phyloP scores from a whole-genome alignment of 208 protist genomes.

The Naegleria fowleri region DNA sequence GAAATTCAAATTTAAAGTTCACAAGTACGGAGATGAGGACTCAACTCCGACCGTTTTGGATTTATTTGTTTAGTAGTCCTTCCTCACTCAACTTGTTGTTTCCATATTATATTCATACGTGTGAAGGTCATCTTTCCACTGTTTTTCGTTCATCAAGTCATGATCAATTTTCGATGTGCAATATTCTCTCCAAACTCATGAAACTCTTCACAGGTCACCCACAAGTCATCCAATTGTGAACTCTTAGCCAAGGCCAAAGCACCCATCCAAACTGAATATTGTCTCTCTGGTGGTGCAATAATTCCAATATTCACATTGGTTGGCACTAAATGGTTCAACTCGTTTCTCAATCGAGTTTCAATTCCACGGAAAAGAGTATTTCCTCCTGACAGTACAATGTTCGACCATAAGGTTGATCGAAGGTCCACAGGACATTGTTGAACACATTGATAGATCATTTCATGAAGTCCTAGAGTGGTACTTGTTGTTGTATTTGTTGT shows the following conservation, averaged over 20 bases:
- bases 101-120: no score
- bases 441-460: slow-evolving; percentile 83
- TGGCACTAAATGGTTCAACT: slow-evolving; percentile 82
- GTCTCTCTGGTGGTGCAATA: slow-evolving; percentile 86
- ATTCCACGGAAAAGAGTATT: slow-evolving; percentile 92
- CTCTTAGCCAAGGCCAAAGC: slow-evolving; percentile 82
- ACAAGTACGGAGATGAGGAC: no score
- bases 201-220: slow-evolving; percentile 83
- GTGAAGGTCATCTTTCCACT: no score
- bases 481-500: no score
- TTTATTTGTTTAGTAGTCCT: no score
- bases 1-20: no score
- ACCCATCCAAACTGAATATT: slow-evolving; percentile 95
- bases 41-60: no score
- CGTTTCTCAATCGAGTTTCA: slow-evolving; percentile 89
- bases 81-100: no score
- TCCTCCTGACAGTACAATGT: slow-evolving; percentile 89
- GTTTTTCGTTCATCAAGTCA: no score
- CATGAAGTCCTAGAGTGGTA: slow-evolving; percentile 72
- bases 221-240: slow-evolving; percentile 72
- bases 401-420: slow-evolving; percentile 85
- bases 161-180: slow-evolving; percentile 37
- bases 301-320: slow-evolving; percentile 92
- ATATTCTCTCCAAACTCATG: slow-evolving; percentile 75
- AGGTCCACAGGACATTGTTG: slow-evolving; percentile 91